Base-by-base conservation (phyloP, 2,329 filamentous ascomycete species). In the Aspergillus felis region DNA sequence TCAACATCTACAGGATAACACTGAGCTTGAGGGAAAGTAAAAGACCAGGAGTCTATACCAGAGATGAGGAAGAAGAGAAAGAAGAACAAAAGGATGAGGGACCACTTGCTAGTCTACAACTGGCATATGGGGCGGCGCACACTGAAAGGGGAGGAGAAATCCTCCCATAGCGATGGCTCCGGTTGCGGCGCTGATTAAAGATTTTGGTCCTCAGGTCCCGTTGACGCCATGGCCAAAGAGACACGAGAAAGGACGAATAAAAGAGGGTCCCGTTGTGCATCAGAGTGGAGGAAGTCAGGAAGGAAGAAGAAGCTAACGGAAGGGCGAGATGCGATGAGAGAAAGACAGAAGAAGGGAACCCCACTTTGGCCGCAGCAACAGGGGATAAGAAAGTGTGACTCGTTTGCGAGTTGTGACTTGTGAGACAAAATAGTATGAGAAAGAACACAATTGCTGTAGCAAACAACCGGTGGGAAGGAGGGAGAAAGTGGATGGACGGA, bases 121-220 rank as follows among this genome's bases (percentile, higher is more conserved):
- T 14, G 32, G 14, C 32, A 38, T 38, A 38, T 7, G 32, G 32
- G 32, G n/a, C 42, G 8, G 9, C 27, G 47, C 10, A 47, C 48
- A 24, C 28, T 44, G 51, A 51, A 35, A 48, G 22, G 17, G 27
- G 42, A 25, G 38, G 29, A 12, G n/a, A 49, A 22, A n/a, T 27
- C 42, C 47, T 55, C 29, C 44, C 56, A 58, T 54, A 17, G 50
- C 20, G 38, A 54, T 20, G 48, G 56, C 58, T 61, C 56, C 56
- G 58, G 56, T 61, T 58, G 54, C 58, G 58, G 56, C 53, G 38
- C 35, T 27, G 44, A 27, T 41, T 20, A 55, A 50, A 10, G 50
- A 54, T 25, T 52, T 52, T 50, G 46, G 24, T 35, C 32, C n/a
- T 27, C 29, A 22, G 41, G 17, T 47, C 14, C 41, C 28, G 51